Evolutionary conservation across 192 early-diverging fungal genomes (phyloP).

Genomic region (Chytriomyces confervae): DNA sequence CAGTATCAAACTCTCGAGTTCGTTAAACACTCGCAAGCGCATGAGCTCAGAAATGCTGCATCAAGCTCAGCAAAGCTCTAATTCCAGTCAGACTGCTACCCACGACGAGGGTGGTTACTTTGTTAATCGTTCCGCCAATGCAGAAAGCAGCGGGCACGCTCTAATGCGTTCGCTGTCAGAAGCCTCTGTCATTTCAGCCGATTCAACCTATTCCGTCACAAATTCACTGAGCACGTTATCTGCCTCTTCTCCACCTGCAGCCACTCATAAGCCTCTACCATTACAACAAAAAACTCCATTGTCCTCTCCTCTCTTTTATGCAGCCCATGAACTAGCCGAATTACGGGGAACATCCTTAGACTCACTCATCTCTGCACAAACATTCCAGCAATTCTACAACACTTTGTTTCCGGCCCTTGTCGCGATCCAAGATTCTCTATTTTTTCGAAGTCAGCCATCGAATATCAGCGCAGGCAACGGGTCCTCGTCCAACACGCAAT

Average conservation of each 20-base stretch:
- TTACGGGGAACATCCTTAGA: slow-evolving; percentile 17
- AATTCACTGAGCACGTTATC: neutral
- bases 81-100: neutral
- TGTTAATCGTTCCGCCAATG: neutral
- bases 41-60: neutral
- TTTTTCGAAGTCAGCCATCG: neutral
- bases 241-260: neutral
- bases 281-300: neutral
- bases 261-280: neutral
- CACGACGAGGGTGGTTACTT: neutral
- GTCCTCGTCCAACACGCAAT: neutral
- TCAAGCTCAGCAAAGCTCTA: neutral
- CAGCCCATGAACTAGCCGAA: slow-evolving; percentile 14
- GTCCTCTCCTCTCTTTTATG: slow-evolving; percentile 9
- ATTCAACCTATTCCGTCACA: neutral
- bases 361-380: neutral
- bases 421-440: neutral
- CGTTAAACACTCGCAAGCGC: neutral
- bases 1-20: neutral
- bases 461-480: neutral
- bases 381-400: neutral
- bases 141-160: neutral
- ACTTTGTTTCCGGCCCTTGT: neutral
- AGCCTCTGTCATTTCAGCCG: slow-evolving; percentile 15
- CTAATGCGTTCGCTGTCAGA: slow-evolving; percentile 15